Evolutionary conservation across 495 filamentous ascomycete species (phyloP).

Genomic region (Cercophora scortea): DNA sequence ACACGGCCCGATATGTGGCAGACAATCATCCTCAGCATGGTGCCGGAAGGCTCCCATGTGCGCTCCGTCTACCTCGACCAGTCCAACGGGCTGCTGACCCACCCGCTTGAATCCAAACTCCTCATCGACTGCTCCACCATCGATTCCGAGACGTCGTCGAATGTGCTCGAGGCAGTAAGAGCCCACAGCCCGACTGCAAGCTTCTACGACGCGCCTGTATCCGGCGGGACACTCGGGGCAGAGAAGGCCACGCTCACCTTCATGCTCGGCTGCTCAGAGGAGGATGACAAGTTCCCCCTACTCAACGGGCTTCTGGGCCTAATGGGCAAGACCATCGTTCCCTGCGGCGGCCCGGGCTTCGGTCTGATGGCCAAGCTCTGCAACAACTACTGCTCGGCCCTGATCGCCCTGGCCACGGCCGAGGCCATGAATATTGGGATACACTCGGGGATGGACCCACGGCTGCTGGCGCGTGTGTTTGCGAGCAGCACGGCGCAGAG

Average conservation of each 20-base stretch:
- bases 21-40: not conserved
- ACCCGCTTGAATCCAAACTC: not conserved
- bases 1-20: not conserved
- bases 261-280: not conserved
- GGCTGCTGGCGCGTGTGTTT: not conserved
- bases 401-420: not conserved
- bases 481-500: constrained; percentile 1
- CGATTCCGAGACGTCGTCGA: not conserved
- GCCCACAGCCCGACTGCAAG: not conserved
- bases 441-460: not conserved
- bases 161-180: not conserved
- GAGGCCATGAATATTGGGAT: constrained; percentile 1
- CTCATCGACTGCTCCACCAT: not conserved
- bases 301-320: not conserved
- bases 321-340: not conserved
- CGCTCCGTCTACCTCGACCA: not conserved
- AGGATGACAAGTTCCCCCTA: not conserved
- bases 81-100: not conserved
- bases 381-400: constrained; percentile 1
- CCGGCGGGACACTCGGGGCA: not conserved
- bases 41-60: not conserved
- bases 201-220: not conserved
- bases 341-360: not conserved
- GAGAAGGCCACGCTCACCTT: not conserved
- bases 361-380: not conserved